A percentile compares a stretch with the other conserved stretches of the same genome.
Evolutionary conservation across 2,329 filamentous ascomycete species (phyloP).

Genomic region (Aspergillus niger): DNA sequence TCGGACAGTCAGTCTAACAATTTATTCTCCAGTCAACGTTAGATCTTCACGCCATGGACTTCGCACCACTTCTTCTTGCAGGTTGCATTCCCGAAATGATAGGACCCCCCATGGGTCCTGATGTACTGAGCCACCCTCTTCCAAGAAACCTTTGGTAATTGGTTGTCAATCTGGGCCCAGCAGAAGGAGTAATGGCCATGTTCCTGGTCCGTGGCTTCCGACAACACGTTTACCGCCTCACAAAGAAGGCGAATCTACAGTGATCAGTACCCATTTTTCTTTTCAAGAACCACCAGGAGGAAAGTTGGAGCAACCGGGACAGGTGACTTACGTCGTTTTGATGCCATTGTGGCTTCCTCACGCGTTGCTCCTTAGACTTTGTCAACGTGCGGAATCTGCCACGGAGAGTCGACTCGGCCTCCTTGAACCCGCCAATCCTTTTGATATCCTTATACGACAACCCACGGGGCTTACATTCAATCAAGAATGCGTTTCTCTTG

Average conservation of each 20-base stretch:
- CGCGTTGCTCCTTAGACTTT: slow-evolving; percentile 47
- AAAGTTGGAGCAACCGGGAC: neutral
- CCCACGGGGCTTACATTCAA: slow-evolving; percentile 44
- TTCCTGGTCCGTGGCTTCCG: slow-evolving; percentile 18
- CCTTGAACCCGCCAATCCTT: slow-evolving; percentile 43
- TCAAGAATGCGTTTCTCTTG: slow-evolving; percentile 42
- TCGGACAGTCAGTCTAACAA: neutral
- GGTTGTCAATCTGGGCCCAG: slow-evolving; percentile 12
- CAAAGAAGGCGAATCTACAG: slow-evolving; percentile 43
- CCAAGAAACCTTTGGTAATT: slow-evolving; percentile 56
- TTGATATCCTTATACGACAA: slow-evolving; percentile 54
- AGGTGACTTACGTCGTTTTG: slow-evolving; percentile 44
- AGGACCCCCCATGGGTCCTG: slow-evolving; percentile 54
- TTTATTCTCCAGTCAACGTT: neutral
- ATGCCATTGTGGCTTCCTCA: slow-evolving; percentile 49
- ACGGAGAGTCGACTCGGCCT: slow-evolving; percentile 52
- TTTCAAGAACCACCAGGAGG: neutral
- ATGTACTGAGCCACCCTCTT: slow-evolving; percentile 61
- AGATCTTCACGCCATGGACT: slow-evolving; percentile 33
- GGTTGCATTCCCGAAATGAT: slow-evolving; percentile 62
- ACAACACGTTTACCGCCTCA: slow-evolving; percentile 38
- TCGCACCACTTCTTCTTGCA: slow-evolving; percentile 65
- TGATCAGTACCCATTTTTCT: neutral
- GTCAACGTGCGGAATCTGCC: slow-evolving; percentile 51
- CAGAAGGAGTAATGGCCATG: slow-evolving; percentile 5